Conservation (phyloP, 2,329 filamentous ascomycete genomes). For the Neocucurbitaria cava region DNA sequence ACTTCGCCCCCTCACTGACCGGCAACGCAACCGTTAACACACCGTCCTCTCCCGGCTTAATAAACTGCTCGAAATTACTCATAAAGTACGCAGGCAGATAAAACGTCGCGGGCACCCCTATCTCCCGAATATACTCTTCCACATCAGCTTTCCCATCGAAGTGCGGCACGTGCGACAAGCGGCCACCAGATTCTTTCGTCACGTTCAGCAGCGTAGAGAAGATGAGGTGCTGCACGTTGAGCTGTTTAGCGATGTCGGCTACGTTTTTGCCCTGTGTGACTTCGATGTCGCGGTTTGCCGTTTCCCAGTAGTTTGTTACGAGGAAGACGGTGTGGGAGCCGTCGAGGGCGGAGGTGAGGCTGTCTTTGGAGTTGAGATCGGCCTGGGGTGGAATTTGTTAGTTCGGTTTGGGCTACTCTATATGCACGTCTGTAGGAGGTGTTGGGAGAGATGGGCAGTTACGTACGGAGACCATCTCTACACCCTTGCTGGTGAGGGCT, state of each 20-base stretch:
- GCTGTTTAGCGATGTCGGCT: constrained; percentile 22
- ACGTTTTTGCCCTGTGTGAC: constrained; percentile 30
- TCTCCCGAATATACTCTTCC: constrained; percentile 61
- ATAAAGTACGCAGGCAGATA: constrained; percentile 63
- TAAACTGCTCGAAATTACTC: constrained; percentile 51
- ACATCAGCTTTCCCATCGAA: constrained; percentile 66
- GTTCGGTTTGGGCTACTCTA: constrained; percentile 30
- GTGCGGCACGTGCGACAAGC: constrained; percentile 50
- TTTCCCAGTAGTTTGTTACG: constrained; percentile 49
- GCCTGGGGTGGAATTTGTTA: constrained; percentile 32
- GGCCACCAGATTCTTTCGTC: constrained; percentile 35
- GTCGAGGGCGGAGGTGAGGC: constrained; percentile 51
- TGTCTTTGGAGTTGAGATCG: constrained; percentile 50
- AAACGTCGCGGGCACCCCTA: constrained; percentile 50
- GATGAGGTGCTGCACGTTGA: constrained; percentile 26
- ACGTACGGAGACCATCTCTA: constrained; percentile 26
- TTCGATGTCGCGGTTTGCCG: constrained; percentile 17
- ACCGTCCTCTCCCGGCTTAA: constrained; percentile 25
- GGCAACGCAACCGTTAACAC: constrained; percentile 19
- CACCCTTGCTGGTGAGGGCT: constrained; percentile 23
- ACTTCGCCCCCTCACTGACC: constrained; percentile 16
- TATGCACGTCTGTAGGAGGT: too few relatives aligned
- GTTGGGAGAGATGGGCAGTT: not conserved
- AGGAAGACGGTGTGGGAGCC: constrained; percentile 59
- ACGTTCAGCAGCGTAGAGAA: constrained; percentile 30